A percentile compares a stretch with the other conserved stretches of the same genome.
phyloP scores from a whole-genome alignment of 352 stramenopile species.

The Globisporangium nodosum region DNA sequence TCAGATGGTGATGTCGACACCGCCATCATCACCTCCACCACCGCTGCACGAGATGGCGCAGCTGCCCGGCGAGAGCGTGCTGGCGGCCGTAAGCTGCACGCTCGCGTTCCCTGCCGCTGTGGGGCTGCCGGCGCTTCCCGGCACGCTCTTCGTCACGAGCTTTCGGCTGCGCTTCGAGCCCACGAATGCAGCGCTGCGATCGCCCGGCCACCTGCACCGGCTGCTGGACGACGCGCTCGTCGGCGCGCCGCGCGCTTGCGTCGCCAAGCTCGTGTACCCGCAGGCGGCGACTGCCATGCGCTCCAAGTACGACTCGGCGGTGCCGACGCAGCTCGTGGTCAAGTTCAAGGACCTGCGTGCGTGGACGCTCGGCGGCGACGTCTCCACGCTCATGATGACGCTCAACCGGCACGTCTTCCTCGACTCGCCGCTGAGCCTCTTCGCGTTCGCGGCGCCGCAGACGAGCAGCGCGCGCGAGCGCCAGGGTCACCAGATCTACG shows the following conservation, averaged over 20 bases:
- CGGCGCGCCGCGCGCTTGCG: slow-evolving; percentile 53
- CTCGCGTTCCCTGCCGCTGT: slow-evolving; percentile 56
- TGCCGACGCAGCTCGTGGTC: slow-evolving; percentile 56
- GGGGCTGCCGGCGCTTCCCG: slow-evolving; percentile 38
- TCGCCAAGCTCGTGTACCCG: slow-evolving; percentile 70
- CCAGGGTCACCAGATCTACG: slow-evolving; percentile 54
- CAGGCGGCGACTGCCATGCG: slow-evolving; percentile 29
- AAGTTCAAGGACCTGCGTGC: slow-evolving; percentile 77
- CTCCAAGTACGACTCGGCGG: slow-evolving; percentile 22
- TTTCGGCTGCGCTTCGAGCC: slow-evolving; percentile 75
- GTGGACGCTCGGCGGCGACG: slow-evolving; percentile 66
- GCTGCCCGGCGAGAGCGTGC: slow-evolving; percentile 38
- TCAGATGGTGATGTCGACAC: background rate
- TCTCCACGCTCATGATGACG: slow-evolving; percentile 52
- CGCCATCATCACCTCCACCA: background rate
- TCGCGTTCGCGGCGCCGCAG: slow-evolving; percentile 40
- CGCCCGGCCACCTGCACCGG: slow-evolving; percentile 38
- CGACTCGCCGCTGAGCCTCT: slow-evolving; percentile 62
- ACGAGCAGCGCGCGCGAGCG: slow-evolving; percentile 20
- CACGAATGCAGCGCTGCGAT: slow-evolving; percentile 30
- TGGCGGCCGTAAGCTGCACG: slow-evolving; percentile 32
- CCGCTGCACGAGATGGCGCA: background rate
- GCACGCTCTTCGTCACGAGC: slow-evolving; percentile 56
- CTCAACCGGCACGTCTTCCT: slow-evolving; percentile 72
- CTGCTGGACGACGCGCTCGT: slow-evolving; percentile 55